Base-by-base conservation (phyloP, 2,329 filamentous ascomycete genomes). In the Monosporascus sp. region DNA sequence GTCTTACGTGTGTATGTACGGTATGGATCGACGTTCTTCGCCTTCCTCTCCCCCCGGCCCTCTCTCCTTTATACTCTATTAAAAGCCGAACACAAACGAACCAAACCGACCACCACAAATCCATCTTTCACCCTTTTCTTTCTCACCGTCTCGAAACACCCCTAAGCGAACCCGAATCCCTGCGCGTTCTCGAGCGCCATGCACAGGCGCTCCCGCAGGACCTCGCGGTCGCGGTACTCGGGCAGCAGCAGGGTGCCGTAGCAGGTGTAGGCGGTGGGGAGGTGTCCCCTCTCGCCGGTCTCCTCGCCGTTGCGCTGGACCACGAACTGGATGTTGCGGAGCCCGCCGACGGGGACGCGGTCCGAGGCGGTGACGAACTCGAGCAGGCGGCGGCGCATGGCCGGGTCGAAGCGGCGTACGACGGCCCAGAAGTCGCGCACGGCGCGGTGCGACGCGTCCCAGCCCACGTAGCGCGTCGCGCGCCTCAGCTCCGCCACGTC, bases 351-450 rank as follows among this genome's bases (percentile, higher is more conserved):
- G 0, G 94, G 94, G 2, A 97, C 82, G 2, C 94, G 82, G 65
- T 97, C 92, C 62, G 87, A 93, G 0, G 93, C 93, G 15, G 94
- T 99, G 31, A 99, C 92, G 65, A 99, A 99, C 68, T 97, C 91
- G 35, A 99, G 78, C 37, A 99, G 74, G 63, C 83, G 84, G 50
- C 85, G 81, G 70, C 87, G 87, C 77, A 92, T 87, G 45, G 80
- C 77, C 17, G 86, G 78, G 55, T 84, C 78, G 65, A 82, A 94
- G 37, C 68, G 70, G 58, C 80, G 80, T 1, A 96, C 88, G 7
- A 97, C 80, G 14, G 78, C 78, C 94, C 94, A 99, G 68, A 99
- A 97, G 60, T 88, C 83, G 24, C 77, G 74, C 43, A 99, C 84
- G 1, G 87, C 83, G 15, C 76, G 82, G 59, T 94, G 86, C 0